Base-by-base conservation (phyloP, 169 alveolate genomes). In the Babesia sp. region DNA sequence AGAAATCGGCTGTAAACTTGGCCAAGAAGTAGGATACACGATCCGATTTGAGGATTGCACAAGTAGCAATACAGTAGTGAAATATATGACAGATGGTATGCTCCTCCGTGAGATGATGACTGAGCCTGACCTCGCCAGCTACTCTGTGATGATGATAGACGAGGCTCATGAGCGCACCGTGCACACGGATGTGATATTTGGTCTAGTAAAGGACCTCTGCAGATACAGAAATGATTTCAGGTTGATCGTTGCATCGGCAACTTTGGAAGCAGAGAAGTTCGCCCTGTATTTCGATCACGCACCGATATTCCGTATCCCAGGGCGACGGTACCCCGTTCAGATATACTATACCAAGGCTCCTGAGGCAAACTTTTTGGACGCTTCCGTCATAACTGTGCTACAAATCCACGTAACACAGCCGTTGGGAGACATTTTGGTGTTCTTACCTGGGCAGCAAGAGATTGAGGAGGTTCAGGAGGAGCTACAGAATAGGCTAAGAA, bases 131-230 rank as follows among this genome's bases (percentile, higher is more conserved):
- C 84, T 98, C 53, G 86, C 87, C 28, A 90, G 90, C 41, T 97
- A 97, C 88, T 92, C 98, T 0, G 98, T 94, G 24, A 70, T 98
- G 60, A 95, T 97, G 85, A 92, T 98, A 29, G 99, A 98, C 91
- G 99, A 98, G 89, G 99, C 99, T 16, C 99, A 98, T 86, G 99
- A 98, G 91, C 95, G 99, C 79, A 97, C 99, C 12, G 92, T 98
- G 29, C 98, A 96, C 78, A 98, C 99, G 9, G 99, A 98, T 94
- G 94, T 98, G 24, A 93, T 98, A 59, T 97, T 98, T 75, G 99
- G 99, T 0, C 90, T 98, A 54, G 93, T 96, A 33, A 98, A 98
- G 85, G 99, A 97, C 88, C 83, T 97, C 54, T 81, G 90, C 24
- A 80, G 95, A 37, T 90, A 84, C 42, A 84, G 96, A 45, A 85